phyloP scores from a whole-genome alignment of 2,329 filamentous ascomycete genomes.

The Pestalotiopsis fici region DNA sequence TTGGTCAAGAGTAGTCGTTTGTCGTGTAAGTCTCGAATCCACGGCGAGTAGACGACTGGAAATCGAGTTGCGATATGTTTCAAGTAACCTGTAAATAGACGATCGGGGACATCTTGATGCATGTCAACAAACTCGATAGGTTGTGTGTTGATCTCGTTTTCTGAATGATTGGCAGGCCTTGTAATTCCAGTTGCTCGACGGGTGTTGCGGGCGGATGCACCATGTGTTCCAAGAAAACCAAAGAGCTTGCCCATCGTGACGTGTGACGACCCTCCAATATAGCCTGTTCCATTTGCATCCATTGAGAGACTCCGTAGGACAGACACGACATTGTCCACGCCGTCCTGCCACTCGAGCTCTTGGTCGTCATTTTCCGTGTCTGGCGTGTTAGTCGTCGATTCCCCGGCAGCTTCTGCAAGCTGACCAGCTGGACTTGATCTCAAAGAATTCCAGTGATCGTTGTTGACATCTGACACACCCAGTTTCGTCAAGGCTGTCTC shows the following conservation, averaged over 20 bases:
- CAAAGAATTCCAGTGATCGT: slow-evolving; percentile 9
- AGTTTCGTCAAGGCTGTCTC: slow-evolving; percentile 9
- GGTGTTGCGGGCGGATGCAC: too few relatives aligned
- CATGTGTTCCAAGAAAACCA: background rate
- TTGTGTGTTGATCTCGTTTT: background rate
- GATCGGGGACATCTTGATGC: background rate
- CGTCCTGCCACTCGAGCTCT: slow-evolving; percentile 27
- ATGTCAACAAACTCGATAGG: slow-evolving; percentile 9
- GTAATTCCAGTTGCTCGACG: background rate
- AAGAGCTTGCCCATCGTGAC: slow-evolving; percentile 10
- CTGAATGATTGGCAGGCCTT: background rate
- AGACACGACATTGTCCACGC: slow-evolving; percentile 68
- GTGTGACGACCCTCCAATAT: slow-evolving; percentile 9
- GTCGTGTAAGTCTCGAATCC: background rate
- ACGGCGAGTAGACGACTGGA: slow-evolving; percentile 8
- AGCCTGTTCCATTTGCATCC: slow-evolving; percentile 22
- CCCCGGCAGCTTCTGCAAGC: background rate
- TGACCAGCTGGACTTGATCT: background rate
- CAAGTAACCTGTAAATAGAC: slow-evolving; percentile 8
- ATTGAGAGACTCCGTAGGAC: slow-evolving; percentile 48
- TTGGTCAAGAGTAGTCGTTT: background rate
- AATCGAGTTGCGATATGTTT: slow-evolving; percentile 13
- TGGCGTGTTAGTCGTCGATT: background rate
- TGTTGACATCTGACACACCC: slow-evolving; percentile 9
- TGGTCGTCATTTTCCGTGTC: background rate